Evolutionary conservation across 345 rosid genomes (phyloP).

Genomic region (Mallotus nudiflorus): DNA sequence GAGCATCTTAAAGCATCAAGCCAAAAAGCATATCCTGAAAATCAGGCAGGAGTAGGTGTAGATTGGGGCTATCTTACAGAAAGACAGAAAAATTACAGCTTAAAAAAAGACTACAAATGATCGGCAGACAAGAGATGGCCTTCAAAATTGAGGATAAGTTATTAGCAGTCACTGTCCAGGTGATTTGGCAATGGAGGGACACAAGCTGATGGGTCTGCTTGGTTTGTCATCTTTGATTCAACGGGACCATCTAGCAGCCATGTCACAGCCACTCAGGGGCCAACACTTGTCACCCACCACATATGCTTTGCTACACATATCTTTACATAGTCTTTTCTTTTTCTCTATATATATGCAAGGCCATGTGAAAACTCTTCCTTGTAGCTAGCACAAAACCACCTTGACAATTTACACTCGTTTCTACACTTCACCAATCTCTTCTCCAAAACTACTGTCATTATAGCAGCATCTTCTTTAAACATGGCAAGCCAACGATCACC

Average conservation of each 20-base stretch:
- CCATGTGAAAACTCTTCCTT: background rate
- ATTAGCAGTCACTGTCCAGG: slow-evolving; percentile 34
- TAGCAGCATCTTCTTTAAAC: slow-evolving; percentile 6
- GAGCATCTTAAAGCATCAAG: background rate
- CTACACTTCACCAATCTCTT: background rate
- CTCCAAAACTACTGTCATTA: background rate
- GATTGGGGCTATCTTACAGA: slow-evolving; percentile 4
- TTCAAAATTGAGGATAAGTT: slow-evolving; percentile 23
- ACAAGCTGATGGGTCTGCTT: slow-evolving; percentile 38
- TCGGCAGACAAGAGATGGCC: slow-evolving; percentile 21
- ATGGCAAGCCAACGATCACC: slow-evolving; percentile 18
- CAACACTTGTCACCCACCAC: slow-evolving; percentile 13
- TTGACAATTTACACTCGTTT: background rate
- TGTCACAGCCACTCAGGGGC: slow-evolving; percentile 13
- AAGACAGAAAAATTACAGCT: slow-evolving; percentile 25
- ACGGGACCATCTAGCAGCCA: slow-evolving; percentile 22
- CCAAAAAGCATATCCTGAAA: slow-evolving; percentile 20
- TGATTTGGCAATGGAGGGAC: slow-evolving; percentile 31
- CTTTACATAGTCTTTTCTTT: background rate
- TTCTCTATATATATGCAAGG: background rate
- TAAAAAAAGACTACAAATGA: background rate
- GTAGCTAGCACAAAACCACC: background rate
- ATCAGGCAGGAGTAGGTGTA: slow-evolving; percentile 17
- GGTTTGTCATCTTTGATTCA: slow-evolving; percentile 40
- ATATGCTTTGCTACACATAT: background rate